Evolutionary conservation across 441 rosid genomes (phyloP).

Genomic region (Capsella rubella): DNA sequence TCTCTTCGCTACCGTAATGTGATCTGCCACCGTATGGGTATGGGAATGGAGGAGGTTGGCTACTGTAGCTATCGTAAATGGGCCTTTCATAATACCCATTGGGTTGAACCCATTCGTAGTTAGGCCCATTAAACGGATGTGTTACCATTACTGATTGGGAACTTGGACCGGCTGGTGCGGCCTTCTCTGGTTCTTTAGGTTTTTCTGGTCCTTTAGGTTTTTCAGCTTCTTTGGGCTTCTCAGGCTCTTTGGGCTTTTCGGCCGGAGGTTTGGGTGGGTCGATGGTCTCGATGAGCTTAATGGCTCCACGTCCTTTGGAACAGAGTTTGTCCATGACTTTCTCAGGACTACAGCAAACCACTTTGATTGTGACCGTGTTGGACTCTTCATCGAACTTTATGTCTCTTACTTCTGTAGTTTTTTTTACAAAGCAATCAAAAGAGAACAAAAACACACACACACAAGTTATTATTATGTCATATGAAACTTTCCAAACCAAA

Average conservation of each 20-base stretch:
- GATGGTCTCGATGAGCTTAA: conserved; percentile 53
- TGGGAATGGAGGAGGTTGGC: background rate
- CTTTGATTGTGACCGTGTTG: conserved; percentile 63
- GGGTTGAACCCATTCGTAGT: background rate
- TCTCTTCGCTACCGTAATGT: background rate
- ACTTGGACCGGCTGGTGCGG: background rate
- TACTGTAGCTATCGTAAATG: background rate
- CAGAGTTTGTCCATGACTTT: conserved; percentile 60
- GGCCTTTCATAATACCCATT: background rate
- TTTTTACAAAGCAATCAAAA: background rate
- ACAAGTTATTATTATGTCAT: background rate
- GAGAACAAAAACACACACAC: background rate
- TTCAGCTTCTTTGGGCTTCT: conserved; percentile 29
- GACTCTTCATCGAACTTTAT: conserved; percentile 56
- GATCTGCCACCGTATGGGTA: background rate
- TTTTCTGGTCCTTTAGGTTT: conserved; percentile 26
- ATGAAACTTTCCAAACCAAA: background rate
- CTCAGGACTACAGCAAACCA: conserved; percentile 68
- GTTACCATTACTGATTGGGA: background rate
- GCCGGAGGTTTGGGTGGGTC: background rate
- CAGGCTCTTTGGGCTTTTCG: conserved; percentile 35
- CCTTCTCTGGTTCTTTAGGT: conserved; percentile 14
- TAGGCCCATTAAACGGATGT: conserved; percentile 32
- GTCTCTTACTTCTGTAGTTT: conserved; percentile 56
- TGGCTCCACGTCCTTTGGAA: conserved; percentile 53